Base-by-base conservation (phyloP, 2,329 filamentous ascomycete species). In the Talaromyces rugulosus region DNA sequence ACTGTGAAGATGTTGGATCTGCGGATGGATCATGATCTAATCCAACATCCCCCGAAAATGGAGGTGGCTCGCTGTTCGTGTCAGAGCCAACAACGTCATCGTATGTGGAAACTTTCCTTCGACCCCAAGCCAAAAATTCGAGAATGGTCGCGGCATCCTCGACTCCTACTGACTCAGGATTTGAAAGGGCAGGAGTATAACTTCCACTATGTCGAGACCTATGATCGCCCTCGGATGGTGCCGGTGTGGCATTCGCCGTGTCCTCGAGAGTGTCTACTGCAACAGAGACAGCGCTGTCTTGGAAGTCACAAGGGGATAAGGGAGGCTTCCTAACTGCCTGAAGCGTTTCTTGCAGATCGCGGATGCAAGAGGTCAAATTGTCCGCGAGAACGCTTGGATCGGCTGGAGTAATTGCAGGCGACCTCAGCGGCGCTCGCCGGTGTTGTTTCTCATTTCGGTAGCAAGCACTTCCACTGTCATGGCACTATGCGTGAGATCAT, bases 61-160 rank as follows among this genome's bases (percentile, higher is more conserved):
- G 68, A 42, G 66, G 62, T 7, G 64, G 16, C 23, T 64, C 62
- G 23, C 62, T 60, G 23, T 61, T 56, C 59, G n/a, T 7, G 56
- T 31, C 42, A 27, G 28, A 27, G 16, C 61, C 66, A 23, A 64
- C 64, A 31, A 71, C 63, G 56, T 70, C 66, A 61, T 71, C 70
- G 47, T 70, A 68, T 5, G 61, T 63, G 3, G 71, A 72, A 44
- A 81, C 75, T 64, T 82, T 82, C 40, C 74, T 71, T 16, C 79
- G 74, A 8, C 80, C 80, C 80, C 80, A 82, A 1, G 80, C 78
- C 2, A 81, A 70, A 53, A 81, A 82, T 60, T 82, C 80, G 0
- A 82, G 72, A 3, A 81, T 77, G 2, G 79, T 80, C 1, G 78
- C 79, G 1, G 78, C 78, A 18, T 69, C 57, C 16, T 66, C 59